Evolutionary conservation across 768 basidiomycete species (phyloP).

Genomic region (Chalciporus chontae): DNA sequence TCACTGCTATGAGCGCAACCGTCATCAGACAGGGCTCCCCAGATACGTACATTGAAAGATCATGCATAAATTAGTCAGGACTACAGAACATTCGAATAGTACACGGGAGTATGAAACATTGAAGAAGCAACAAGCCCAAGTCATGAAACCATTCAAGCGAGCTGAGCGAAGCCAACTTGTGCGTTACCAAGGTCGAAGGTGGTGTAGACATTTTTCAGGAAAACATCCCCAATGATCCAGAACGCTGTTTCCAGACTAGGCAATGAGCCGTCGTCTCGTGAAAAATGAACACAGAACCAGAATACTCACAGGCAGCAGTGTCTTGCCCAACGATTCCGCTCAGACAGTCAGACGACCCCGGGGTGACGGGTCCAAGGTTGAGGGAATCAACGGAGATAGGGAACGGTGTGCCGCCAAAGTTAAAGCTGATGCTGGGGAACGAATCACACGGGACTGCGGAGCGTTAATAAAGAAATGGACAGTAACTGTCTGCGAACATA

Average conservation of each 20-base stretch:
- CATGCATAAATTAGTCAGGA: too few species aligned
- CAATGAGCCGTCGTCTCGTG: not conserved
- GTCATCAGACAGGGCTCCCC: too few species aligned
- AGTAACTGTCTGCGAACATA: constrained; percentile 8
- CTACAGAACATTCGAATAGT: too few species aligned
- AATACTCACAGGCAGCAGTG: not conserved
- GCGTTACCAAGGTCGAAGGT: constrained; percentile 36
- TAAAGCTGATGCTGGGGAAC: constrained; percentile 30
- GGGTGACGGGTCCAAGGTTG: constrained; percentile 34
- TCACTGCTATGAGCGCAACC: too few species aligned
- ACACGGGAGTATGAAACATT: too few species aligned
- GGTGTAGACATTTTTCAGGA: constrained; percentile 43
- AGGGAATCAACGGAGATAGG: constrained; percentile 27
- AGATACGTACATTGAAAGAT: too few species aligned
- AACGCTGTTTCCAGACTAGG: constrained; percentile 3
- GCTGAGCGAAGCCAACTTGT: constrained; percentile 35
- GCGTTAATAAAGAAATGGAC: not conserved
- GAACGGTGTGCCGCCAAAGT: constrained; percentile 36
- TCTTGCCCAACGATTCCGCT: constrained; percentile 24
- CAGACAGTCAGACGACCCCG: constrained; percentile 27
- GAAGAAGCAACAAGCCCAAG: too few species aligned
- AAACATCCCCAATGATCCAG: constrained; percentile 35
- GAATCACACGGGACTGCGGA: constrained; percentile 26
- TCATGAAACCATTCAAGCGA: too few species aligned
- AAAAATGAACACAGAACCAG: not conserved